Conservation (phyloP, 768 basidiomycete species). For the Pleurotus citrinopileatus region DNA sequence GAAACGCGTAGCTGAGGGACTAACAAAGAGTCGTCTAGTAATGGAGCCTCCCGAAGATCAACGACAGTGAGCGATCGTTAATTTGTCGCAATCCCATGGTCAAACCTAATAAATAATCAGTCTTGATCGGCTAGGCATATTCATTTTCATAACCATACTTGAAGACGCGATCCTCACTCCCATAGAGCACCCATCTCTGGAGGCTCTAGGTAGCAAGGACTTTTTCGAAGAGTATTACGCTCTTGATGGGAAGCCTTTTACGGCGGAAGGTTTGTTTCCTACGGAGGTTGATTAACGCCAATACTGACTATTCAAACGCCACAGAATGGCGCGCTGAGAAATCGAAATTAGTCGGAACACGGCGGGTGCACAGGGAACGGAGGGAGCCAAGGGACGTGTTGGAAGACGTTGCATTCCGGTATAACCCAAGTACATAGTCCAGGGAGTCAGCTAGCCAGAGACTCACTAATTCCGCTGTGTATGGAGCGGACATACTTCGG, state of each 20-base stretch:
- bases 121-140: constrained; percentile 15
- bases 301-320: constrained; percentile 1
- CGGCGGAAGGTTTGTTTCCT: constrained; percentile 11
- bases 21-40: constrained; percentile 6
- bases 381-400: constrained; percentile 4
- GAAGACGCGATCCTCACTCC: constrained; percentile 11
- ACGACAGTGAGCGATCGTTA: constrained; percentile 14
- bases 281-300: neutral
- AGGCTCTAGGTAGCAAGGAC: constrained; percentile 13
- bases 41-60: constrained; percentile 17
- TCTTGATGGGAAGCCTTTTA: constrained; percentile 14
- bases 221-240: constrained; percentile 14
- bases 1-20: neutral
- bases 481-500: too few species aligned
- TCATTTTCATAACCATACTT: constrained; percentile 15
- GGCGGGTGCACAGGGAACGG: neutral
- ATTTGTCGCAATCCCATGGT: neutral
- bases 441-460: too few species aligned
- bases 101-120: constrained; percentile 8
- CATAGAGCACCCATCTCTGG: constrained; percentile 10
- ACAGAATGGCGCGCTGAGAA: neutral
- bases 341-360: constrained; percentile 7
- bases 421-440: constrained; percentile 26
- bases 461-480: too few species aligned
- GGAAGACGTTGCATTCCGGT: constrained; percentile 3